Evolutionary conservation across 106 monocot genomes (phyloP).

Genomic region (Allium sativum): DNA sequence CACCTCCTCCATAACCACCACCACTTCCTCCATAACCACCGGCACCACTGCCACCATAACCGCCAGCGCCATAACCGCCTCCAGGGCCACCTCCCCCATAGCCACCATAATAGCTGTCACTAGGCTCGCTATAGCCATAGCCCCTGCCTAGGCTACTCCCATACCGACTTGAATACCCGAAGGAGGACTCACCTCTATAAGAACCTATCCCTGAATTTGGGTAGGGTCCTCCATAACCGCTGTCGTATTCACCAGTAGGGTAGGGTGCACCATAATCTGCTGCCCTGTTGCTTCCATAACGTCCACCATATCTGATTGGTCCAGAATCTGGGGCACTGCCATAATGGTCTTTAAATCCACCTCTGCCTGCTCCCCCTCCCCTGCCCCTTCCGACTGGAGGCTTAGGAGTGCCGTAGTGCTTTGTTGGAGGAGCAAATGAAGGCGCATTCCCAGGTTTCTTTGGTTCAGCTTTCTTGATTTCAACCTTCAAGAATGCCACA

Average conservation of each 20-base stretch:
- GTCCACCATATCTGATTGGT: conserved; percentile 7
- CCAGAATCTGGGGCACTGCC: conserved; percentile 1
- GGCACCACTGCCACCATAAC: not conserved
- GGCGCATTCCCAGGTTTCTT: conserved; percentile 44
- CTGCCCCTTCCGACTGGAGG: conserved; percentile 3
- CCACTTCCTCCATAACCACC: conserved; percentile 3
- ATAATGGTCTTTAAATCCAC: conserved; percentile 5
- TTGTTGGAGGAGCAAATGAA: conserved; percentile 7
- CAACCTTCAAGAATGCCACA: conserved; percentile 76
- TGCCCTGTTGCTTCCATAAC: not conserved
- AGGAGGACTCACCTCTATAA: conserved; percentile 6
- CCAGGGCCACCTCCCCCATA: not conserved
- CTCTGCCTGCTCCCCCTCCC: not conserved
- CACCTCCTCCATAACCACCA: not conserved
- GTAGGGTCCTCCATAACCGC: conserved; percentile 4
- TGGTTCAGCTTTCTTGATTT: conserved; percentile 99
- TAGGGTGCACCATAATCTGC: not conserved
- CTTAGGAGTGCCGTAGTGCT: conserved; percentile 7
- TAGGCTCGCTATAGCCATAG: conserved; percentile 1
- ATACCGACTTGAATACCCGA: conserved; percentile 5
- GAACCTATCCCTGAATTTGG: not conserved
- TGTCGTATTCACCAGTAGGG: conserved; percentile 1
- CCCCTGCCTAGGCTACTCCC: conserved; percentile 1
- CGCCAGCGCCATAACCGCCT: not conserved
- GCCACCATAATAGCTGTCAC: conserved; percentile 3